A percentile compares a stretch with the other conserved stretches of the same genome.
phyloP scores from a whole-genome alignment of 257 asterid genomes.

The Fraxinus quadrangulata region DNA sequence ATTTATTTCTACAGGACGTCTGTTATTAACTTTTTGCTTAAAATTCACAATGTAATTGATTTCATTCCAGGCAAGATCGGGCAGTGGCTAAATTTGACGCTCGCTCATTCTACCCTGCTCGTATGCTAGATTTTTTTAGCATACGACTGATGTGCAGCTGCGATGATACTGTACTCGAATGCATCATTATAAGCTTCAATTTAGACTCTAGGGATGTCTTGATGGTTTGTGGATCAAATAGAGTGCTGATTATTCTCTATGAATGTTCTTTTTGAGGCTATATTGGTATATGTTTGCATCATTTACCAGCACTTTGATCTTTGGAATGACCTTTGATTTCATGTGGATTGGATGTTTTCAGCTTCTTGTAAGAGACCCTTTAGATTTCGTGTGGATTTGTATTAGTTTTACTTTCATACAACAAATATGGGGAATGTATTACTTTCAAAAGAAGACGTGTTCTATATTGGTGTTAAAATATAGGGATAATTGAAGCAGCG shows the following conservation, averaged over 20 bases:
- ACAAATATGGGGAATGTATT: too few species aligned
- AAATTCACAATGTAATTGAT: background rate
- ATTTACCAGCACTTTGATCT: background rate
- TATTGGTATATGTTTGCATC: background rate
- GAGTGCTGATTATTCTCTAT: background rate
- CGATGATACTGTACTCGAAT: background rate
- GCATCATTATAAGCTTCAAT: background rate
- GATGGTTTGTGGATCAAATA: background rate
- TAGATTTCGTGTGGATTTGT: too few species aligned
- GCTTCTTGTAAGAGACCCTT: too few species aligned
- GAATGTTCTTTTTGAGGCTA: background rate
- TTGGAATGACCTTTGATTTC: background rate
- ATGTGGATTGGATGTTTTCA: too few species aligned
- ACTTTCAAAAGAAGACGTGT: too few species aligned
- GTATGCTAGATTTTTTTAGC: background rate
- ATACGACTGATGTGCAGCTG: background rate
- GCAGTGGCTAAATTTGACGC: slow-evolving; percentile 49
- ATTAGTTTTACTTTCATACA: too few species aligned
- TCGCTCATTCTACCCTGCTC: background rate
- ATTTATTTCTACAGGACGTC: background rate
- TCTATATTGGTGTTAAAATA: too few species aligned
- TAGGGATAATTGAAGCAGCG: too few species aligned
- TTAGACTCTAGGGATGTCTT: background rate
- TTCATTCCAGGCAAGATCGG: slow-evolving; percentile 62
- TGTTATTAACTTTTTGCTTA: background rate